phyloP scores from a whole-genome alignment of 306 rosid species.

The Urtica urens region DNA sequence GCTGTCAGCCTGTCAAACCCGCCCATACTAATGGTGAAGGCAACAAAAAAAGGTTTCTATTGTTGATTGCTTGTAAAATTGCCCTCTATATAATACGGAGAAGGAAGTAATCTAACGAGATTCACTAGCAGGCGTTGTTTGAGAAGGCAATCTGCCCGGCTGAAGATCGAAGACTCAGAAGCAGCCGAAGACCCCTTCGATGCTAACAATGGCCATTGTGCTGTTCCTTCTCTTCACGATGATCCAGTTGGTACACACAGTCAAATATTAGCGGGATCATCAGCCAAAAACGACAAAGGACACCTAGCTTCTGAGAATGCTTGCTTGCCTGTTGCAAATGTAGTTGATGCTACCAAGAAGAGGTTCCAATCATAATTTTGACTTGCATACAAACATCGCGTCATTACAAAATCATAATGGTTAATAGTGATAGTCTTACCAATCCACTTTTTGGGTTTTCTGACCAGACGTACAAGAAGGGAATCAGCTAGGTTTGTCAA shows the following conservation, averaged over 20 bases:
- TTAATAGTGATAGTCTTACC: too few relatives aligned
- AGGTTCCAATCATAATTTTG: constrained; percentile 3
- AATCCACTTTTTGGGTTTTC: constrained; percentile 14
- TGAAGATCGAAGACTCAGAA: constrained; percentile 29
- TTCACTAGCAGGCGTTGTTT: constrained; percentile 31
- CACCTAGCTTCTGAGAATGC: too few relatives aligned
- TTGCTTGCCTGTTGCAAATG: background rate
- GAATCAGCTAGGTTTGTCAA: constrained; percentile 34
- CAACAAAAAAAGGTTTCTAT: constrained; percentile 40
- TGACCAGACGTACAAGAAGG: constrained; percentile 44
- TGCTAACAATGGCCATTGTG: constrained; percentile 14
- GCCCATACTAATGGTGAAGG: constrained; percentile 22
- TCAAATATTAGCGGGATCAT: background rate
- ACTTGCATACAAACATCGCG: background rate
- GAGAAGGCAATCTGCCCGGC: constrained; percentile 40
- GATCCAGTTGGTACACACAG: background rate
- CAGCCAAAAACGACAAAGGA: constrained; percentile 15
- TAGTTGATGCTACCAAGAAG: background rate
- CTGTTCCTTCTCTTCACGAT: background rate
- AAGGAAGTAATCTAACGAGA: too few relatives aligned
- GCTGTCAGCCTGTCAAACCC: constrained; percentile 25
- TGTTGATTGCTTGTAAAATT: constrained; percentile 13
- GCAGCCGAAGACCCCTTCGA: constrained; percentile 20
- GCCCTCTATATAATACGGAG: too few relatives aligned
- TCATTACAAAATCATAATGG: too few relatives aligned